Base-by-base conservation (phyloP, 768 basidiomycete species). In the Holtermanniella nyarrowii region DNA sequence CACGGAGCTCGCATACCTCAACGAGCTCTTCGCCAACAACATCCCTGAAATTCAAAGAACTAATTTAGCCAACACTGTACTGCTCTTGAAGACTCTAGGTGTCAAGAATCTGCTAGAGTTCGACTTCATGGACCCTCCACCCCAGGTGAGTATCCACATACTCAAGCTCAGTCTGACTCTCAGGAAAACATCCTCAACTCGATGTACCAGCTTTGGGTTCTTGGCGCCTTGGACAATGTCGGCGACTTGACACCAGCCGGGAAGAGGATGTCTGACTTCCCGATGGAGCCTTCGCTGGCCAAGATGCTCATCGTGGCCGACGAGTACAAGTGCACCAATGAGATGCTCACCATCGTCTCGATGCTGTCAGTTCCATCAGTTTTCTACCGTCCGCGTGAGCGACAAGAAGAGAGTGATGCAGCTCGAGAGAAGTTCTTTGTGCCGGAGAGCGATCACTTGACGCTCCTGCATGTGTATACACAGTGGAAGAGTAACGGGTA, bases 101-200 rank as follows among this genome's bases (percentile, higher is more conserved):
- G 95, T 99, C 40, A 95, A 95, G 76, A 89, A 97, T 68, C 73
- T 96, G 40, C 78, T 99, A 20, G 93, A 99, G 72, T 99, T 97
- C 65, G 93, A 97, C 73, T 99, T 99, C 68, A 97, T 99, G 95
- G 95, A 99, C 69, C 95, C 95, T n/a, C 95, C 95, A 20, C 95
- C 95, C n/a, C 90, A 93, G 78, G 87, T 84, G 61, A 49, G 71
- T 40, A 1, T 58, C 14, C 21, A 11, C 10, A 14, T 10, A 40
- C 5, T 3, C 4, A 20, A 26, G 20, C 22, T 45, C 23, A 27
- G 18, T 42, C n/a, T 5, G 3, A 25, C 24, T 26, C n/a, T 11
- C 57, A 90, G 84, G 87, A 88, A 48, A 96, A 96, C 68, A 99
- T 97, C 61, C 76, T 99, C 42, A 96, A 97, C 69, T 97, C 93